Conservation (phyloP, 2,329 filamentous ascomycete genomes). For the Sporothrix brunneoviolacea region DNA sequence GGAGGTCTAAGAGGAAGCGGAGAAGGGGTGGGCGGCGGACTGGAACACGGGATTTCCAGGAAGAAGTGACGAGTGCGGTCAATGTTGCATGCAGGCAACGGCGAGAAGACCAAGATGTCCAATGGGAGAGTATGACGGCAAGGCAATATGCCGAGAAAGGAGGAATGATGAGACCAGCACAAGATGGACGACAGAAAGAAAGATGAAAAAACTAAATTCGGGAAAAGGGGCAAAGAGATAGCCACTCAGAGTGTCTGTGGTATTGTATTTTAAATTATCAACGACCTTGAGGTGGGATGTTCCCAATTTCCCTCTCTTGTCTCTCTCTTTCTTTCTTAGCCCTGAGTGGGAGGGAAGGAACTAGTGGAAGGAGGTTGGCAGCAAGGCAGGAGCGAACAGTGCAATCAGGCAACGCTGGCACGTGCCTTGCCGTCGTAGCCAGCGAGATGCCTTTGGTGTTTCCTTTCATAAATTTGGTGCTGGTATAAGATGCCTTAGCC, state of each 20-base stretch:
- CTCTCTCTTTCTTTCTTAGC: neutral
- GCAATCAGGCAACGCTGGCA: neutral
- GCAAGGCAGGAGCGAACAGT: neutral
- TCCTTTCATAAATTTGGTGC: too few relatives aligned
- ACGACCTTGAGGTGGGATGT: slow-evolving; percentile 5
- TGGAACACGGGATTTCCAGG: too few relatives aligned
- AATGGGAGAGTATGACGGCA: too few relatives aligned
- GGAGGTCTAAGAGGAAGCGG: neutral
- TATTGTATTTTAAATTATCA: neutral
- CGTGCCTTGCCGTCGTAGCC: too few relatives aligned
- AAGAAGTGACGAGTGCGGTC: too few relatives aligned
- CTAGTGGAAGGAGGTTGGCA: slow-evolving; percentile 9
- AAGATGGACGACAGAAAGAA: too few relatives aligned
- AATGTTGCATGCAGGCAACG: neutral
- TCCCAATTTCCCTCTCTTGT: neutral
- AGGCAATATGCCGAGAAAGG: too few relatives aligned
- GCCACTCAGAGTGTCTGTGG: neutral
- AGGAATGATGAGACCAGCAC: too few relatives aligned
- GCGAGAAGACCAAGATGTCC: too few relatives aligned
- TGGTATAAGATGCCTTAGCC: neutral
- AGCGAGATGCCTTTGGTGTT: too few relatives aligned
- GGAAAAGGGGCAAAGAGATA: neutral
- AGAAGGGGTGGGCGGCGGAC: neutral
- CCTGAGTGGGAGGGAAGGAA: neutral
- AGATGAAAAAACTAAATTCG: neutral